Conservation (phyloP, 1,284 basidiomycete species). For the Rhodotorula sp. region DNA sequence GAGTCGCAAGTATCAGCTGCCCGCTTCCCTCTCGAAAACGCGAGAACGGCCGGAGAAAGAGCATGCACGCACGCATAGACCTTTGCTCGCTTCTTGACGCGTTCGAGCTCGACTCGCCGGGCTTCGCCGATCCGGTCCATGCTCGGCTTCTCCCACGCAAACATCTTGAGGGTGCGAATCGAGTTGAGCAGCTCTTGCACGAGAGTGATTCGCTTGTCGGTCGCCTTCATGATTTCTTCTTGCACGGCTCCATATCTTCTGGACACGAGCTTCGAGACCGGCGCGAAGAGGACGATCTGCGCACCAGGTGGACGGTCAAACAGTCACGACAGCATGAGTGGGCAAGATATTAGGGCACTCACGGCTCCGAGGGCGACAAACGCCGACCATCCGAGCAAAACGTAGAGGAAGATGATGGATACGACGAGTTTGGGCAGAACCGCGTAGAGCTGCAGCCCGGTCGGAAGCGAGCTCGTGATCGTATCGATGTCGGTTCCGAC, state of each 20-base stretch:
- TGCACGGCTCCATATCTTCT: constrained; percentile 33
- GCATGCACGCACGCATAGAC: constrained; percentile 19
- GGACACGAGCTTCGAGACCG: constrained; percentile 25
- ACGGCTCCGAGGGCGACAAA: constrained; percentile 36
- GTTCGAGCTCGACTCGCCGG: constrained; percentile 19
- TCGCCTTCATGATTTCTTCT: constrained; percentile 40
- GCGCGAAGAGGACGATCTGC: constrained; percentile 23
- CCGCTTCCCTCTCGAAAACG: no score
- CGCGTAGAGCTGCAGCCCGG: constrained; percentile 30
- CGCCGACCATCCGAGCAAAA: constrained; percentile 65
- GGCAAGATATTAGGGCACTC: background rate
- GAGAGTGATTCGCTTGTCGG: constrained; percentile 35
- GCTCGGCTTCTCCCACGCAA: constrained; percentile 31
- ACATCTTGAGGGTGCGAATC: constrained; percentile 38
- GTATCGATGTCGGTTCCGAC: constrained; percentile 40
- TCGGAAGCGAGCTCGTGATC: constrained; percentile 30
- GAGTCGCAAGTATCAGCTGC: background rate
- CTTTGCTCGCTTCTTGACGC: constrained; percentile 32
- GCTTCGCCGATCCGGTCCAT: constrained; percentile 18
- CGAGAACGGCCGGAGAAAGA: background rate
- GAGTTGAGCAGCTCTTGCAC: constrained; percentile 34
- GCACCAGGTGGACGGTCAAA: no score
- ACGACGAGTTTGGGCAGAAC: constrained; percentile 61
- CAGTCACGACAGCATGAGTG: background rate
- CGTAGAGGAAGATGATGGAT: constrained; percentile 73